Evolutionary conservation across 192 early-diverging fungal genomes (phyloP).

Genomic region (Entomortierella chlamydospora): DNA sequence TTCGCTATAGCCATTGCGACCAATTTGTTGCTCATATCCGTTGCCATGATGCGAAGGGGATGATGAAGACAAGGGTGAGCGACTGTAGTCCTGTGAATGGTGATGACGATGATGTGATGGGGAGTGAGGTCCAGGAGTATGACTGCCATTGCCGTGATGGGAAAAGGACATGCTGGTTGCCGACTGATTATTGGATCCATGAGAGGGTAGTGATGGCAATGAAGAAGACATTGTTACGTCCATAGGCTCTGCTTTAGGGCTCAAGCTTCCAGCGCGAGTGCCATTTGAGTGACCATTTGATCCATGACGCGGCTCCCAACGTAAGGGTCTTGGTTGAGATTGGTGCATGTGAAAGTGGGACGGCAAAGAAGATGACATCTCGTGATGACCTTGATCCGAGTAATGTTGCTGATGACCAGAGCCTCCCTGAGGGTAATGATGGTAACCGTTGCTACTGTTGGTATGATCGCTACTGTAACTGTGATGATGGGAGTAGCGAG

Average conservation of each 20-base stretch:
- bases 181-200: neutral
- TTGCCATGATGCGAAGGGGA: conserved; percentile 33
- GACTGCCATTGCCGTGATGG: conserved; percentile 16
- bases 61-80: conserved; percentile 21
- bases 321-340: conserved; percentile 32
- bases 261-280: conserved; percentile 29
- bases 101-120: conserved; percentile 38
- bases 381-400: conserved; percentile 39
- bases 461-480: conserved; percentile 25
- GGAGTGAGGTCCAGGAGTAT: neutral
- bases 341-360: conserved; percentile 41
- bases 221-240: conserved; percentile 45
- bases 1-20: conserved; percentile 26
- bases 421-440: conserved; percentile 25
- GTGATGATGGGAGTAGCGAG: conserved; percentile 43
- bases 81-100: conserved; percentile 47
- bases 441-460: conserved; percentile 7
- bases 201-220: conserved; percentile 17
- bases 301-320: conserved; percentile 44
- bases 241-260: conserved; percentile 49
- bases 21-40: conserved; percentile 24
- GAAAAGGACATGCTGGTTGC: conserved; percentile 19
- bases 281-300: conserved; percentile 14
- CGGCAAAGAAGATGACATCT: conserved; percentile 51
- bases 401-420: conserved; percentile 30